phyloP scores from a whole-genome alignment of 345 rosid species.

The Physaria fendleri region DNA sequence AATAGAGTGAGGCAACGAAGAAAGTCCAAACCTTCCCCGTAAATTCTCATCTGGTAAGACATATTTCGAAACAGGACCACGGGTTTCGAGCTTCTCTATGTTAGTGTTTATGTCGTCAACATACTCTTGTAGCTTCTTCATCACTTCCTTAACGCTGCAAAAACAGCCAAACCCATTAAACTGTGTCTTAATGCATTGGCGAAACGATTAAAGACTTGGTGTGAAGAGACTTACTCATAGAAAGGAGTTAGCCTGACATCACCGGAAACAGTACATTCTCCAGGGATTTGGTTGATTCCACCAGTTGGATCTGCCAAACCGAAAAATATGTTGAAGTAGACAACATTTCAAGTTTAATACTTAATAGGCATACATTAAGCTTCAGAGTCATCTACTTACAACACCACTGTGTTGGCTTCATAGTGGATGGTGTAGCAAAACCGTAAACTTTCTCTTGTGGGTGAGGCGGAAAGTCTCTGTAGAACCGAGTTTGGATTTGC shows the following conservation, averaged over 20 bases:
- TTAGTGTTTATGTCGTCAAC: conserved; percentile 78
- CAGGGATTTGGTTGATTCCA: conserved; percentile 97
- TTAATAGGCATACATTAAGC: conserved; percentile 1
- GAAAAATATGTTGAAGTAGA: conserved; percentile 8
- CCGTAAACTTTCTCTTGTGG: conserved; percentile 69
- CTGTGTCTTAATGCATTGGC: not conserved
- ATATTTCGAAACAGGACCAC: conserved; percentile 91
- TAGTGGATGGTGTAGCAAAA: conserved; percentile 95
- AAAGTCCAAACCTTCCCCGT: conserved; percentile 58
- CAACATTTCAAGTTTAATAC: conserved; percentile 13
- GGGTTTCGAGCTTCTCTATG: conserved; percentile 53
- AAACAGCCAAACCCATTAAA: not conserved
- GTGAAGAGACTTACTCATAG: conserved; percentile 63
- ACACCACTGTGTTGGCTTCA: conserved; percentile 98
- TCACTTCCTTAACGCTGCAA: conserved; percentile 61
- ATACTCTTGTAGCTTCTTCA: conserved; percentile 64
- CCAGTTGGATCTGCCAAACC: conserved; percentile 78
- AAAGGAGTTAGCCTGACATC: conserved; percentile 99
- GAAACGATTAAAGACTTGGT: not conserved
- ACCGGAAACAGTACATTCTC: conserved; percentile 73
- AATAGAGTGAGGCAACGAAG: not conserved
- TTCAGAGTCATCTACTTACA: conserved; percentile 44
- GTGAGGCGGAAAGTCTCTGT: conserved; percentile 86
- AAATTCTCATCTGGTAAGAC: conserved; percentile 69
- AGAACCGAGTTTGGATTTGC: conserved; percentile 73